A percentile compares a stretch with the other conserved stretches of the same genome.
phyloP scores from a whole-genome alignment of 192 early-diverging fungal species.

The Pilobolus umbonatus region DNA sequence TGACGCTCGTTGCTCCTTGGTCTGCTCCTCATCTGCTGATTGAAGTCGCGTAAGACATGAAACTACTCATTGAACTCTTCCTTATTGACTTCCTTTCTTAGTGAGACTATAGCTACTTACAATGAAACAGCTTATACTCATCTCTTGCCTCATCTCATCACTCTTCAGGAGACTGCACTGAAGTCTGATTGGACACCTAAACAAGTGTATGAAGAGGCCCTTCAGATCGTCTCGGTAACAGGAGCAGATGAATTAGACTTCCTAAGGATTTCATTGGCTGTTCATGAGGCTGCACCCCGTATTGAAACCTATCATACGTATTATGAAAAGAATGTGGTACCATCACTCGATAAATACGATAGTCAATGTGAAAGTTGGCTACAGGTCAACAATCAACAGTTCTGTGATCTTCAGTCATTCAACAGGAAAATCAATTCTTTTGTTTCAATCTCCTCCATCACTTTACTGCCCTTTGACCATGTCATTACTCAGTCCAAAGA shows the following conservation, averaged over 20 bases:
- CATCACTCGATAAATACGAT: slow-evolving; percentile 46
- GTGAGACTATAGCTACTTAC: slow-evolving; percentile 62
- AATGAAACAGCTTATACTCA: slow-evolving; percentile 61
- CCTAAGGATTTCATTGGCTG: slow-evolving; percentile 63
- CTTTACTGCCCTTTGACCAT: slow-evolving; percentile 60
- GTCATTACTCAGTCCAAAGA: slow-evolving; percentile 28
- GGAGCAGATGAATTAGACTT: slow-evolving; percentile 53
- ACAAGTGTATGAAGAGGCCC: slow-evolving; percentile 43
- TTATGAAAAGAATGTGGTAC: slow-evolving; percentile 69
- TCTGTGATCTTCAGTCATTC: slow-evolving; percentile 52
- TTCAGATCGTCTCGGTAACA: slow-evolving; percentile 44
- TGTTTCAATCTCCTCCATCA: slow-evolving; percentile 5
- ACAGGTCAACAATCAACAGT: slow-evolving; percentile 65
- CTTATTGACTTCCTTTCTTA: slow-evolving; percentile 27
- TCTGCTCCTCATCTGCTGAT: slow-evolving; percentile 62
- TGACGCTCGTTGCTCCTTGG: slow-evolving; percentile 52
- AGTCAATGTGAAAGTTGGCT: slow-evolving; percentile 56
- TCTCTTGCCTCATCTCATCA: slow-evolving; percentile 53
- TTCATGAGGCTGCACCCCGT: slow-evolving; percentile 69
- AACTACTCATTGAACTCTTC: too few relatives aligned
- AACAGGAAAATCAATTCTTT: slow-evolving; percentile 4
- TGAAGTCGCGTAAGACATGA: slow-evolving; percentile 65
- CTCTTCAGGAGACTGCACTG: slow-evolving; percentile 20
- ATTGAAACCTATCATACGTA: slow-evolving; percentile 80
- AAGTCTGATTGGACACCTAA: slow-evolving; percentile 26